Evolutionary conservation across 2,329 filamentous ascomycete species (phyloP).

Genomic region (Alternaria sp.): DNA sequence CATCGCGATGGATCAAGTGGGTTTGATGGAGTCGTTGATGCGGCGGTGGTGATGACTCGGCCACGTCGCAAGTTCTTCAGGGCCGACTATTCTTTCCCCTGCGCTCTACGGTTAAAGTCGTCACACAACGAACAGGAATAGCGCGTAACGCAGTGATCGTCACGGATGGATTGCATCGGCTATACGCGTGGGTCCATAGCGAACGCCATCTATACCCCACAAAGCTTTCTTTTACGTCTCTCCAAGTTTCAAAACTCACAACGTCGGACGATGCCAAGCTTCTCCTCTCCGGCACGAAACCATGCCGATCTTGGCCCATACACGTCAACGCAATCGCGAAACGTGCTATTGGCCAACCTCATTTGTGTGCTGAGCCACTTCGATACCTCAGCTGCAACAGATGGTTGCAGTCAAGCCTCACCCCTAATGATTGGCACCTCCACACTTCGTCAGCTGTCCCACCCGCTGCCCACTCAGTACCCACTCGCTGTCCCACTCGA

Average conservation of each 20-base stretch:
- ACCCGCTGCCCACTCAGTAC: neutral
- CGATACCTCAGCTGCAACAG: slow-evolving; percentile 44
- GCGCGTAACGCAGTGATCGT: slow-evolving; percentile 15
- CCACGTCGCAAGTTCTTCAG: slow-evolving; percentile 2
- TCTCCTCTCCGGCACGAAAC: slow-evolving; percentile 25
- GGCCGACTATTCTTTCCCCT: slow-evolving; percentile 6
- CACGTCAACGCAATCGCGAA: slow-evolving; percentile 26
- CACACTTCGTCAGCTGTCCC: slow-evolving; percentile 29
- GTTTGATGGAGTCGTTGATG: slow-evolving; percentile 3
- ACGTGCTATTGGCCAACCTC: slow-evolving; percentile 36
- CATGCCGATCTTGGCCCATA: slow-evolving; percentile 41
- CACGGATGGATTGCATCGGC: slow-evolving; percentile 13
- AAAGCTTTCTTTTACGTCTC: slow-evolving; percentile 19
- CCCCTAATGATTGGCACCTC: slow-evolving; percentile 27
- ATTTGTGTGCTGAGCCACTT: slow-evolving; percentile 37
- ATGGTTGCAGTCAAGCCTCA: slow-evolving; percentile 32
- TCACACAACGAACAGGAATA: slow-evolving; percentile 11
- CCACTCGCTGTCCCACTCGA: slow-evolving; percentile 25
- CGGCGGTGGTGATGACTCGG: slow-evolving; percentile 1
- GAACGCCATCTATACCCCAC: slow-evolving; percentile 26
- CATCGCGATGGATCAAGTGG: neutral
- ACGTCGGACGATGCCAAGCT: slow-evolving; percentile 26
- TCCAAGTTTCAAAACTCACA: slow-evolving; percentile 36
- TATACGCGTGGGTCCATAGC: slow-evolving; percentile 12
- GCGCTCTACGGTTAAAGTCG: slow-evolving; percentile 11